Evolutionary conservation across 2,329 filamentous ascomycete genomes (phyloP), one percentile per base, ranked within the genome.

Genomic region (Sodiomyces alkalinus): DNA sequence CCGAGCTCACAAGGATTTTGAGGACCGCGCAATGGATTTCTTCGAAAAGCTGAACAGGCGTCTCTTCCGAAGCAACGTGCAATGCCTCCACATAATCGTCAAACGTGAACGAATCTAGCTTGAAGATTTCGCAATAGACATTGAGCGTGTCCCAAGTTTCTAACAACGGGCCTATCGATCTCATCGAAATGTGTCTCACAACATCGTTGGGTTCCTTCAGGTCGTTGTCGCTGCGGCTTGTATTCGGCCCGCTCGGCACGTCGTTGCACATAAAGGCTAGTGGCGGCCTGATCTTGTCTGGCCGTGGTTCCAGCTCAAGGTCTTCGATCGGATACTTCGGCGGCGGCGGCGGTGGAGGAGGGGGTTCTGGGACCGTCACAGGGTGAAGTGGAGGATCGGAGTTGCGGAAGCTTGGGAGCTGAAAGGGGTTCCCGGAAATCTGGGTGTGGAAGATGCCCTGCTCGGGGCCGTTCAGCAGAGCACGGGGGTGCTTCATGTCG

Each of bases 311-410:
- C 15, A 96, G 63, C 40, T 92, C 80, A 27, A 96, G 56, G 53
- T 98, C 90, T 45, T 98, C 90, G 36, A 93, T 92, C 0, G 90
- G 90, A 48, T 94, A 96, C 48, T 92, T 94, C 36, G 90, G 77
- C 2, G 75, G 71, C 1, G 80, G 80, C 3, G 80, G 77, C 6
- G 76, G 70, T 1, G 76, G 68, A 4, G 72, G 71, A 2, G 64
- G 60, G 13, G 59, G 59, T 20, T 60, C 54, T 17, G 63, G 55
- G 4, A 26, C 30, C n/a, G 29, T 26, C 30, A 37, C 33, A 8
- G 30, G 23, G 26, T 62, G 46, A 42, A 56, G 34, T 47, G 61
- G 23, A 57, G 58, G 39, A 42, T 49, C 58, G 36, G 56, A 57
- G 20, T 58, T 47, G 19, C 52, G 54, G 32, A 59, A 55, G 3